These are phyloP conservation scores for Calocera viscosa DNA, from an alignment of 768 basidiomycete species.

Conservation along the genomic window DNA sequence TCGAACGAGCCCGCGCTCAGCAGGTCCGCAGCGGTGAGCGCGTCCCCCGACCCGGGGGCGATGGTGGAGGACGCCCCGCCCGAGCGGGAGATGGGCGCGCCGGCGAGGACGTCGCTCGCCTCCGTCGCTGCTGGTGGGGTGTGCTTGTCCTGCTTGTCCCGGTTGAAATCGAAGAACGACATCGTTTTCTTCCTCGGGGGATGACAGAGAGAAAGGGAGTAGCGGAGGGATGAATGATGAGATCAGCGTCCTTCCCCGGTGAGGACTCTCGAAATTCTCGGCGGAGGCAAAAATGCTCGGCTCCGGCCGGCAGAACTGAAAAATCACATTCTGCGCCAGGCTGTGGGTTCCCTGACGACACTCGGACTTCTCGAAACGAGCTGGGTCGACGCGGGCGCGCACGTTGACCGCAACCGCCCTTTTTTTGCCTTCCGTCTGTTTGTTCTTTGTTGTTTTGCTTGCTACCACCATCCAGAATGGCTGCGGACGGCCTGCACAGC, in stretches of 20 bases:
- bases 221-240: not conserved
- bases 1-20: slow-evolving; percentile 72
- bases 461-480: not conserved
- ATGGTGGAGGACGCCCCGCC: not conserved
- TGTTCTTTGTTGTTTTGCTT: not conserved
- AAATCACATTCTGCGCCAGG: not conserved
- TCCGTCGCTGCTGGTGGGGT: not conserved
- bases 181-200: not conserved
- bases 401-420: not conserved
- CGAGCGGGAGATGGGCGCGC: not conserved
- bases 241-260: not conserved
- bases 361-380: not conserved
- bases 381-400: not conserved
- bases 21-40: slow-evolving; percentile 74
- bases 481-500: not conserved
- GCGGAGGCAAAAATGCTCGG: not conserved
- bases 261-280: not conserved
- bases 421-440: not conserved
- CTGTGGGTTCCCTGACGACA: slow-evolving; percentile 1
- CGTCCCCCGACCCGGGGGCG: slow-evolving; percentile 16
- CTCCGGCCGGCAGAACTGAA: not conserved
- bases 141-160: not conserved
- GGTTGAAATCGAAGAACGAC: slow-evolving; percentile 6
- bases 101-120: not conserved
- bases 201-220: not conserved